Base-by-base conservation (phyloP, 345 rosid species). In the Excoecaria agallocha region DNA sequence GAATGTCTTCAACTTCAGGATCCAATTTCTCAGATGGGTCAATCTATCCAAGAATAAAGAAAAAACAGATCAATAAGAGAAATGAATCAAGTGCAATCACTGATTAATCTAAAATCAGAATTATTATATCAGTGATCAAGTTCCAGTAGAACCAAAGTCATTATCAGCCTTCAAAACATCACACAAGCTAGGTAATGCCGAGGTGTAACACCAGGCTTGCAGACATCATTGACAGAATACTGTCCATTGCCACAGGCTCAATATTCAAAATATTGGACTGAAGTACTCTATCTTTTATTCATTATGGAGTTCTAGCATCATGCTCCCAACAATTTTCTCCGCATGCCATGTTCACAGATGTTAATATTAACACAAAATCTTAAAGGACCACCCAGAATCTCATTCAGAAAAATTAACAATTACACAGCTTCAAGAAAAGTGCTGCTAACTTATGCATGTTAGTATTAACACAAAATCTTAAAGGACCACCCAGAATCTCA, bases 1-100 rank as follows among this genome's bases (percentile, higher is more conserved):
- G 98, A 80, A 91, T 85, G 77, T 91, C 94, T 88, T 90, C 98
- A 84, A 95, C 98, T 71, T 93, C 98, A 55, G 93, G 89, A 75
- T 93, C 98, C 87, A 95, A 82, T 80, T 78, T 91, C 89, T 89
- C 99, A 57, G 87, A 84, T 39, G 99, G 97, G 74, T 87, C 99
- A 83, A 95, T 88, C 99, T 95, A 85, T 70, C 69, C 19, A 77
- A 74, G 52, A 1, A 30, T 30, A 30, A 68, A 55, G 50, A 17
- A 43, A 38, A 67, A 65, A 62, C 62, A 68, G 45, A 72, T 16
- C 22, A 54, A 57, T 19, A 30, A 72, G 7, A 73, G 20, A 55
- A 74, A 52, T 48, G 15, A 19, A 70, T 39, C 16, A 19, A 6
- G 50, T 11, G 25, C 45, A 56, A 59, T 43, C 35, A 7, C 37